These are phyloP conservation scores for Auxenochlorella pyrenoidosa DNA, from an alignment of 139 green algal genomes.

Conservation along the genomic window DNA sequence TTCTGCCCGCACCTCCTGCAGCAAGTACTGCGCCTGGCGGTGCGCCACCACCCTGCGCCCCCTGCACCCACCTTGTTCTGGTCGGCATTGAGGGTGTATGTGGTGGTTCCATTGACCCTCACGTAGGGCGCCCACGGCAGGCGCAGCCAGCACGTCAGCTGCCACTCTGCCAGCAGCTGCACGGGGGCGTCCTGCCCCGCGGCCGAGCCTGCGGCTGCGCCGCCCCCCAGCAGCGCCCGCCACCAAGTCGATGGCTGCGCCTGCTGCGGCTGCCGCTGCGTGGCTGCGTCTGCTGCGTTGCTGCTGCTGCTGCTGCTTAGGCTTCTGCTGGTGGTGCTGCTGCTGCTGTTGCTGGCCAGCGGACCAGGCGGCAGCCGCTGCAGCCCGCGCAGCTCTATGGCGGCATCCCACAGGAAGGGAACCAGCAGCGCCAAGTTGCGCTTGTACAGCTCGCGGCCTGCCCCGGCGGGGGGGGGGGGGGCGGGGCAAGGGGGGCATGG, in stretches of 20 bases:
- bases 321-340: background rate
- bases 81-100: slow-evolving; percentile 58
- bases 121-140: slow-evolving; percentile 70
- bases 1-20: no score
- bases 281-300: background rate
- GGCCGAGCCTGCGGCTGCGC: background rate
- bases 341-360: background rate
- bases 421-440: slow-evolving; percentile 68
- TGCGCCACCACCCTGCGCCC: no score
- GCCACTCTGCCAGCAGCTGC: slow-evolving; percentile 53
- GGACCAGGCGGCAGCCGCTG: background rate
- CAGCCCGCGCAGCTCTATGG: slow-evolving; percentile 49
- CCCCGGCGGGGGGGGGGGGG: no score
- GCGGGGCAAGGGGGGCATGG: background rate
- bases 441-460: slow-evolving; percentile 66
- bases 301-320: background rate
- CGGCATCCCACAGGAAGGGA: slow-evolving; percentile 59
- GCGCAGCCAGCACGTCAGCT: slow-evolving; percentile 51
- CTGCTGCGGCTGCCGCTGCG: background rate
- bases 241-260: background rate
- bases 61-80: slow-evolving; percentile 42
- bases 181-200: background rate
- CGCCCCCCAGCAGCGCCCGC: background rate
- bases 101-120: slow-evolving; percentile 55
- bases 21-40: no score